A percentile compares a stretch with the other conserved stretches of the same genome.
Evolutionary conservation across 2,329 filamentous ascomycete genomes (phyloP).

Genomic region (Microsporum ferrugineum): DNA sequence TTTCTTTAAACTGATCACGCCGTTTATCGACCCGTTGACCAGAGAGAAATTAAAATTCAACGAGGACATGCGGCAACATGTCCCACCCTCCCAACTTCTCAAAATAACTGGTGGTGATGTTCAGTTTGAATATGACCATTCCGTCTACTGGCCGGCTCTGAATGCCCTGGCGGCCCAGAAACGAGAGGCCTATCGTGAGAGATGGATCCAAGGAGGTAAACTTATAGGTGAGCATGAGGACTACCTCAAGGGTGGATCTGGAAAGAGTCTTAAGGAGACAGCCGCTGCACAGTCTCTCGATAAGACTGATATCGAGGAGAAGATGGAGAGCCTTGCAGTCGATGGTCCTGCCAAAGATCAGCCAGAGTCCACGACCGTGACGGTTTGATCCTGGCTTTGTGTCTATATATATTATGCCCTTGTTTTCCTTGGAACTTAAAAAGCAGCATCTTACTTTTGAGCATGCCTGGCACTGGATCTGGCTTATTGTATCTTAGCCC

Average conservation of each 20-base stretch:
- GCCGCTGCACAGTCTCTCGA: constrained; percentile 12
- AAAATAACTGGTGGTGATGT: constrained; percentile 65
- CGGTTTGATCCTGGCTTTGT: background rate
- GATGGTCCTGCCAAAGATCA: background rate
- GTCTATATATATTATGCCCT: background rate
- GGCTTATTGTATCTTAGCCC: background rate
- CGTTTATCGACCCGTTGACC: constrained; percentile 92
- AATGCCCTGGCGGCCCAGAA: constrained; percentile 57
- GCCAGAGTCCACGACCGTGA: background rate
- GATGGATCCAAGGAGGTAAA: constrained; percentile 74
- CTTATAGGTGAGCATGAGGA: constrained; percentile 75
- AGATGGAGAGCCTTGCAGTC: constrained; percentile 14
- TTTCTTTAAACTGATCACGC: constrained; percentile 92
- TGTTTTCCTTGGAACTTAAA: background rate
- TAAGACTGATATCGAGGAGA: constrained; percentile 12
- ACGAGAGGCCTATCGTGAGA: constrained; percentile 49
- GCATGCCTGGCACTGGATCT: background rate
- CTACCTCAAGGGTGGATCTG: constrained; percentile 63
- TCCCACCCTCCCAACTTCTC: constrained; percentile 74
- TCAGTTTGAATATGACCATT: constrained; percentile 85
- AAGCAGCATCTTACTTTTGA: background rate
- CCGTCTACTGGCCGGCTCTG: constrained; percentile 77
- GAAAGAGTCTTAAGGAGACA: constrained; percentile 28
- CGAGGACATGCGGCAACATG: constrained; percentile 72
- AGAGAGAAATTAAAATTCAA: constrained; percentile 96